phyloP scores from a whole-genome alignment of 371 early-diverging fungal species.

The Actinomucor elegans region DNA sequence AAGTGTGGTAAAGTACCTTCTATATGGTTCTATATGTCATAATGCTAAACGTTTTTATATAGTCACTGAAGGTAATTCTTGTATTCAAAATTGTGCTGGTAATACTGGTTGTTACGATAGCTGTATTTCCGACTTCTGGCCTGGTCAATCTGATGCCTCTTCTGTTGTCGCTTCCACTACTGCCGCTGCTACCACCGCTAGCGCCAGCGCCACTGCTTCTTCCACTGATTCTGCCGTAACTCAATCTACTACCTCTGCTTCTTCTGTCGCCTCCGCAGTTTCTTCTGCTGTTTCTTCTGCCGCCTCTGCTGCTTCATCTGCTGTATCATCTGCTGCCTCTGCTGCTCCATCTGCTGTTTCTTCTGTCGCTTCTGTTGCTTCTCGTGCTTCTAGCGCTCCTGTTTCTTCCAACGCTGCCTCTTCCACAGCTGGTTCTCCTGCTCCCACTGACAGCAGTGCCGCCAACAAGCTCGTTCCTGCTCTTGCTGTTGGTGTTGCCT shows the following conservation, averaged over 20 bases:
- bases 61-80: conserved; percentile 15
- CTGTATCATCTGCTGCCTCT: neutral
- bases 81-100: conserved; percentile 11
- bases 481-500: conserved; percentile 11
- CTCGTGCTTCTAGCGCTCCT: neutral
- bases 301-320: neutral
- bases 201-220: neutral
- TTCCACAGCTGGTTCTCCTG: conserved; percentile 2
- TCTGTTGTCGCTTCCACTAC: neutral
- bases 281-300: neutral
- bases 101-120: conserved; percentile 14
- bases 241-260: neutral
- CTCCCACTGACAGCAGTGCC: neutral
- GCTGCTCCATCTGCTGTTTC: conserved; percentile 6
- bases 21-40: neutral
- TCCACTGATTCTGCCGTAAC: neutral
- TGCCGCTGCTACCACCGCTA: neutral
- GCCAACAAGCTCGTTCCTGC: conserved; percentile 2
- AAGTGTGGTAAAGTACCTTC: conserved; percentile 18
- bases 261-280: neutral
- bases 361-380: neutral
- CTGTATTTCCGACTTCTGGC: conserved; percentile 21
- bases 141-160: conserved; percentile 6
- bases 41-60: neutral
- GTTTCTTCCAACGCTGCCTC: conserved; percentile 4